These are phyloP conservation scores for Citrus inodora DNA, from an alignment of 345 rosid species.

Conservation along the genomic window DNA sequence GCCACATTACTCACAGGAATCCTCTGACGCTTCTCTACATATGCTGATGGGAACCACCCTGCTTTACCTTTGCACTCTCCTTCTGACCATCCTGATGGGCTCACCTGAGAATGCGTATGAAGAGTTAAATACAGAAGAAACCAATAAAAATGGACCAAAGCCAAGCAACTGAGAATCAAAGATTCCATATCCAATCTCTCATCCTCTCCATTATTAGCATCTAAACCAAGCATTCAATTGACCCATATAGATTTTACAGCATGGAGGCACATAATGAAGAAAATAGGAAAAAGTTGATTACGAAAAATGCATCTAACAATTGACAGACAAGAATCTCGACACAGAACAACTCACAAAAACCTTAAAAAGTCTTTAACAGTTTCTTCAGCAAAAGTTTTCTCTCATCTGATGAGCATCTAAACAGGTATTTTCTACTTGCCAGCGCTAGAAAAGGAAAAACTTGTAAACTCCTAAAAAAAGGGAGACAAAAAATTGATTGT, in stretches of 20 bases:
- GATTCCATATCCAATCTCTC: background rate
- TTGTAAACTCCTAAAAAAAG: background rate
- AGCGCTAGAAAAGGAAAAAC: background rate
- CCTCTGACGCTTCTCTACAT: slow-evolving; percentile 84
- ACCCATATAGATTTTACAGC: background rate
- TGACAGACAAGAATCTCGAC: background rate
- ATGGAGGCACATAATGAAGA: background rate
- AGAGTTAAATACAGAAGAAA: background rate
- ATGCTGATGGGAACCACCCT: slow-evolving; percentile 93
- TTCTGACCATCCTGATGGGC: slow-evolving; percentile 87
- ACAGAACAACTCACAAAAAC: background rate
- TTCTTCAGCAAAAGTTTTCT: background rate
- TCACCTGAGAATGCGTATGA: slow-evolving; percentile 45
- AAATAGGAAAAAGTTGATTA: background rate
- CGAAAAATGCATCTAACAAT: background rate
- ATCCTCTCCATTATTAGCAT: background rate
- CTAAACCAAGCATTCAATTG: background rate
- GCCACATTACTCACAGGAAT: slow-evolving; percentile 51
- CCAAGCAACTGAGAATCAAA: background rate
- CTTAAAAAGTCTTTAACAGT: background rate
- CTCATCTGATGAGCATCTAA: background rate
- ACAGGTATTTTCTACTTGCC: background rate
- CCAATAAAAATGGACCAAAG: background rate
- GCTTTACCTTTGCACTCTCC: slow-evolving; percentile 95
- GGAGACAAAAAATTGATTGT: background rate